These are phyloP conservation scores for Balansia obtecta DNA, from an alignment of 2,329 filamentous ascomycete species.

Conservation along the genomic window DNA sequence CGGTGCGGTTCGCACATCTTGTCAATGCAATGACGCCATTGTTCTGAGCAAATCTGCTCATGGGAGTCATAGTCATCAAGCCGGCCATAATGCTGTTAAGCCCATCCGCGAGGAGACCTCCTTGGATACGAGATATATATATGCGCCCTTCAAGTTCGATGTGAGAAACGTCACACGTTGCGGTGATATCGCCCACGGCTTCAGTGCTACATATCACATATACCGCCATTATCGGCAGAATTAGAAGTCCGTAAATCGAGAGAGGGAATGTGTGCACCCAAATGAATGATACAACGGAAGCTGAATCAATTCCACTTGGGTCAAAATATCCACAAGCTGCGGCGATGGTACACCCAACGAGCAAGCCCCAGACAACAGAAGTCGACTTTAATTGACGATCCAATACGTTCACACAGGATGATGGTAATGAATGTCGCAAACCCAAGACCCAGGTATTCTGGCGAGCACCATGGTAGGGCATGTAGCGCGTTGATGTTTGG, in stretches of 20 bases:
- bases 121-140: conserved; percentile 69
- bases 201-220: conserved; percentile 67
- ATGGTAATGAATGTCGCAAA: conserved; percentile 73
- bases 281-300: conserved; percentile 61
- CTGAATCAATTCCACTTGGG: conserved; percentile 54
- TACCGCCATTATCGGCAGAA: conserved; percentile 57
- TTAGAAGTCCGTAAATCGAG: conserved; percentile 57
- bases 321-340: conserved; percentile 71
- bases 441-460: conserved; percentile 66
- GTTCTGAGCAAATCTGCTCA: conserved; percentile 74
- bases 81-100: conserved; percentile 63
- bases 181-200: conserved; percentile 69
- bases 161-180: conserved; percentile 68
- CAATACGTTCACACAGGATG: conserved; percentile 69
- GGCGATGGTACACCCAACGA: conserved; percentile 67
- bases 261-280: conserved; percentile 71
- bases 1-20: conserved; percentile 67
- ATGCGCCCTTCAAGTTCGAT: conserved; percentile 59
- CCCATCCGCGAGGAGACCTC: conserved; percentile 67
- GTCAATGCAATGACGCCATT: conserved; percentile 77
- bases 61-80: conserved; percentile 67
- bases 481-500: conserved; percentile 56
- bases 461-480: conserved; percentile 63
- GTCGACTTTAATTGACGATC: conserved; percentile 70
- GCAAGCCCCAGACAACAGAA: conserved; percentile 61